phyloP scores from a whole-genome alignment of 495 filamentous ascomycete species.

The Aspergillus affinis region DNA sequence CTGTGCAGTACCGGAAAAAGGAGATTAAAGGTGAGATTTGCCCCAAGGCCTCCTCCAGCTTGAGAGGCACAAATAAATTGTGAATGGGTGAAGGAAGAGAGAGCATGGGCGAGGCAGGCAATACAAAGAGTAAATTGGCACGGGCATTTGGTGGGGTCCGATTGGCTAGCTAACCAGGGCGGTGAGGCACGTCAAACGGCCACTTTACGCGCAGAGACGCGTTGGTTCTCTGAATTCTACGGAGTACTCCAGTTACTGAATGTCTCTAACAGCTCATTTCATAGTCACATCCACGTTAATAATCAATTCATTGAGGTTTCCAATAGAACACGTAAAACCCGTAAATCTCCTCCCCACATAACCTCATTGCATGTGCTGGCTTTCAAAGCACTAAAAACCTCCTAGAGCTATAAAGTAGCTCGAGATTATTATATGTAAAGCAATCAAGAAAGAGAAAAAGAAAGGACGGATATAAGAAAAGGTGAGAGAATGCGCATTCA shows the following conservation, averaged over 20 bases:
- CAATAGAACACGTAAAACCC: neutral
- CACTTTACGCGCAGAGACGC: constrained; percentile 31
- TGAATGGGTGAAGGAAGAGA: neutral
- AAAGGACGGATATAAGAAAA: constrained; percentile 22
- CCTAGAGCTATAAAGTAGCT: neutral
- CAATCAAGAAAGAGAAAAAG: constrained; percentile 8
- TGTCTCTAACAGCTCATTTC: neutral
- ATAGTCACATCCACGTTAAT: neutral
- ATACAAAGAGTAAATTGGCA: neutral
- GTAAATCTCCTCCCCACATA: neutral
- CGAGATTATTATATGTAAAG: neutral
- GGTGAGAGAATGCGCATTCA: constrained; percentile 21
- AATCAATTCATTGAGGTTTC: neutral
- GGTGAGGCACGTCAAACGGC: constrained; percentile 16
- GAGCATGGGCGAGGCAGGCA: neutral
- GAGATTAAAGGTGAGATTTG: neutral
- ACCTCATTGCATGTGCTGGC: neutral
- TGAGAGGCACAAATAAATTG: neutral
- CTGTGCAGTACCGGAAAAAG: neutral
- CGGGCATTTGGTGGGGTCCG: neutral
- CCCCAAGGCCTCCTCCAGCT: neutral
- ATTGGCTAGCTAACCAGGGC: constrained; percentile 19
- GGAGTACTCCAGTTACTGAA: no score
- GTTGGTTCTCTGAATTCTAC: constrained; percentile 4
- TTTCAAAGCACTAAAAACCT: neutral